A percentile compares a stretch with the other conserved stretches of the same genome.
Evolutionary conservation across 1,284 basidiomycete genomes (phyloP).

Genomic region (Takashimella koratensis): DNA sequence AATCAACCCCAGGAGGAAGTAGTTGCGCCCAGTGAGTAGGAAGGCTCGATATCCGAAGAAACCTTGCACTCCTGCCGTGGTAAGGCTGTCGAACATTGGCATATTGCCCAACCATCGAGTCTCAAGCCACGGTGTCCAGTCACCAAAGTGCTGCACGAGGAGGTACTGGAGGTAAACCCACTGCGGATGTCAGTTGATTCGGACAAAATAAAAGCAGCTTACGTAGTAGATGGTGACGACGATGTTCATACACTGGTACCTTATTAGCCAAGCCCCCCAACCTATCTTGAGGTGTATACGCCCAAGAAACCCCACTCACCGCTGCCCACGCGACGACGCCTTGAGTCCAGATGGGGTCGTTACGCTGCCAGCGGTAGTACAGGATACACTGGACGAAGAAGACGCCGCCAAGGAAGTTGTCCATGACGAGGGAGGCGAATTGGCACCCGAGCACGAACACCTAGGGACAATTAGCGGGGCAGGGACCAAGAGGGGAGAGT

Average conservation of each 20-base stretch:
- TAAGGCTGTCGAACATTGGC: constrained; percentile 16
- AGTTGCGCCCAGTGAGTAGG: not conserved
- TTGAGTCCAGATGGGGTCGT: constrained; percentile 26
- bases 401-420: constrained; percentile 25
- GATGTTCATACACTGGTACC: constrained; percentile 15
- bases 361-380: constrained; percentile 20
- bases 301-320: not conserved
- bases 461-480: not conserved
- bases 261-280: too few relatives aligned
- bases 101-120: constrained; percentile 21
- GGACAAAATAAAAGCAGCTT: not conserved
- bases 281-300: not conserved
- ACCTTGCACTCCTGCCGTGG: not conserved
- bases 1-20: not conserved
- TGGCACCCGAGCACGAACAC: constrained; percentile 15
- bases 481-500: not conserved
- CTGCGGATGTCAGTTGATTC: constrained; percentile 3
- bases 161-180: constrained; percentile 25
- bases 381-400: constrained; percentile 16
- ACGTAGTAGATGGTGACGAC: constrained; percentile 22
- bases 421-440: constrained; percentile 19
- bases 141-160: constrained; percentile 23
- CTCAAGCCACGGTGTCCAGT: constrained; percentile 28
- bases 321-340: constrained; percentile 13
- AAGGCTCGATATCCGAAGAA: not conserved